Conservation (phyloP, 129 eudicot genomes). For the Scalesia atractyloides region DNA sequence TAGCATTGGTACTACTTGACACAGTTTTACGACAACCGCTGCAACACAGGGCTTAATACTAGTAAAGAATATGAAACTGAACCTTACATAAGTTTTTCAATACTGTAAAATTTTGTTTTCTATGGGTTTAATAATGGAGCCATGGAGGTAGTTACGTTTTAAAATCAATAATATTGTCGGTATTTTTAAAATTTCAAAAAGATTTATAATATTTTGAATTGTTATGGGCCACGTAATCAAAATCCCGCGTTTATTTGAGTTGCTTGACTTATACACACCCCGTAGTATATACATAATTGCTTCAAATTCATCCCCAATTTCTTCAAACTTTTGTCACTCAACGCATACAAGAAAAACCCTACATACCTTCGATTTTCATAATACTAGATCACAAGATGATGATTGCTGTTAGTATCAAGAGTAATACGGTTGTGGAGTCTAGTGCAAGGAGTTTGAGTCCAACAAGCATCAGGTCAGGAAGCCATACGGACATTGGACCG, state of each 20-base stretch:
- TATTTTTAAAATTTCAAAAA: too few relatives aligned
- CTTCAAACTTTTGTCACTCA: neutral
- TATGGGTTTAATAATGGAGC: too few relatives aligned
- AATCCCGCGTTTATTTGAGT: slow-evolving; percentile 24
- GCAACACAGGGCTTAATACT: too few relatives aligned
- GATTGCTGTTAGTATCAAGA: slow-evolving; percentile 41
- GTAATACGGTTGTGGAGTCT: slow-evolving; percentile 34
- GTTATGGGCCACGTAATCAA: neutral
- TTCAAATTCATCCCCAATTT: slow-evolving; percentile 6
- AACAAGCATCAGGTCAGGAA: slow-evolving; percentile 67
- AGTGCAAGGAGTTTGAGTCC: slow-evolving; percentile 39
- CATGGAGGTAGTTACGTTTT: too few relatives aligned
- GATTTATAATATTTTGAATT: neutral
- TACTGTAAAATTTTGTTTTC: too few relatives aligned
- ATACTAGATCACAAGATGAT: slow-evolving; percentile 40
- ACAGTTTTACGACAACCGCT: too few relatives aligned
- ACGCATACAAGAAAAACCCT: neutral
- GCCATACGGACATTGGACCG: slow-evolving; percentile 76
- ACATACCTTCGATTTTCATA: neutral
- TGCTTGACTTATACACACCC: slow-evolving; percentile 4
- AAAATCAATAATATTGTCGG: too few relatives aligned
- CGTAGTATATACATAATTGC: slow-evolving; percentile 13
- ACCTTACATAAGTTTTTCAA: too few relatives aligned
- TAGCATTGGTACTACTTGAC: too few relatives aligned
- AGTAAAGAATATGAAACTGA: too few relatives aligned